These are phyloP conservation scores for Pilasporangium apinafurcum DNA, from an alignment of 352 stramenopile genomes.

Conservation along the genomic window DNA sequence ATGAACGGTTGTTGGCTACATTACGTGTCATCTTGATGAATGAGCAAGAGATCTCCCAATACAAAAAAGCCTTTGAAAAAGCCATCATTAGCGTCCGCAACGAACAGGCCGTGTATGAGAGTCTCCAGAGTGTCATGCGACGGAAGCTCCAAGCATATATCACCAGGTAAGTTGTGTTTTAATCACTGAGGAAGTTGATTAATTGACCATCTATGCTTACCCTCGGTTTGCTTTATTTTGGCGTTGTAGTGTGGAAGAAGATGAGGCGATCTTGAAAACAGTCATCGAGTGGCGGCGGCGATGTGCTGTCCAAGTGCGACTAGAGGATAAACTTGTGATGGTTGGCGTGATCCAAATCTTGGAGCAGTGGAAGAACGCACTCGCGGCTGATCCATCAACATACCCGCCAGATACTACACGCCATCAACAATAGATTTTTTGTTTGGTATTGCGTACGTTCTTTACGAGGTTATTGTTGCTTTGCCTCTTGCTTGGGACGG, in stretches of 20 bases:
- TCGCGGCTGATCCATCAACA: slow-evolving; percentile 11
- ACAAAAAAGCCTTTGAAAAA: slow-evolving; percentile 42
- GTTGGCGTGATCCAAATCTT: slow-evolving; percentile 22
- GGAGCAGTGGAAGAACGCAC: slow-evolving; percentile 28
- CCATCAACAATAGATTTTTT: background rate
- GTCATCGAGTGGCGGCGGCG: slow-evolving; percentile 12
- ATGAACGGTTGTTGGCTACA: slow-evolving; percentile 54
- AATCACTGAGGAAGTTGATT: too few species aligned
- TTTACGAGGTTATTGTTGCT: too few species aligned
- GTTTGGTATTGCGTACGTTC: too few species aligned
- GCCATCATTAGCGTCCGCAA: slow-evolving; percentile 38
- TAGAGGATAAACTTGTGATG: slow-evolving; percentile 48
- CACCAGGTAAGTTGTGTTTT: slow-evolving; percentile 30
- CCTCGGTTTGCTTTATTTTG: too few species aligned
- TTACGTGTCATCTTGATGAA: slow-evolving; percentile 51
- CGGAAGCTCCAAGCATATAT: slow-evolving; percentile 35
- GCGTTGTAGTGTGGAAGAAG: slow-evolving; percentile 31
- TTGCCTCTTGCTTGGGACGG: too few species aligned
- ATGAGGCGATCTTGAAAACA: slow-evolving; percentile 21
- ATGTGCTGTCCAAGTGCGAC: slow-evolving; percentile 34
- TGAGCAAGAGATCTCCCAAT: slow-evolving; percentile 38
- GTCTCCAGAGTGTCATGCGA: slow-evolving; percentile 27
- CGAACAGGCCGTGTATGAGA: slow-evolving; percentile 49
- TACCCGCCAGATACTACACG: slow-evolving; percentile 28
- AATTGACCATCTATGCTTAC: too few species aligned